These are phyloP conservation scores for Dactylis glomerata DNA, from an alignment of 176 grass and related monocot species.

Conservation along the genomic window DNA sequence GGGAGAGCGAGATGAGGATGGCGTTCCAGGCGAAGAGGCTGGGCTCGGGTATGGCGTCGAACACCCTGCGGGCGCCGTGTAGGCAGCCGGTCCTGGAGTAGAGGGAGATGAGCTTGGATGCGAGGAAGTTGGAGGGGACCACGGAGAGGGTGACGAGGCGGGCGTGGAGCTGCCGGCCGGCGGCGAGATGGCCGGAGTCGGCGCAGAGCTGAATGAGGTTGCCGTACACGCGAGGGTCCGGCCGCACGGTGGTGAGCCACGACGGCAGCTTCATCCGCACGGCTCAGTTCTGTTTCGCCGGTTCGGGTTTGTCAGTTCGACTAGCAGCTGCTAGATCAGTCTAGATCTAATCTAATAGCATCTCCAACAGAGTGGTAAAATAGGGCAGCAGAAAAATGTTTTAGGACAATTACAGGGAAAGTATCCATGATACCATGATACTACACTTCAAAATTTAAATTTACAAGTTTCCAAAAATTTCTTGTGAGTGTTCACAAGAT, in stretches of 20 bases:
- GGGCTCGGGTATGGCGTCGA: conserved; percentile 51
- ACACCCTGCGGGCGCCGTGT: conserved; percentile 51
- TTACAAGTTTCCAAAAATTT: no score
- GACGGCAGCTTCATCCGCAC: conserved; percentile 43
- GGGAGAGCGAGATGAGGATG: conserved; percentile 58
- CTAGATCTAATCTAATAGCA: no score
- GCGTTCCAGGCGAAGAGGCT: conserved; percentile 75
- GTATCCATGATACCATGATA: no score
- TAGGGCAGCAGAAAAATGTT: no score
- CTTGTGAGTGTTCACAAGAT: no score
- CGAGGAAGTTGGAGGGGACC: conserved; percentile 66
- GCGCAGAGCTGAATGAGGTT: conserved; percentile 59
- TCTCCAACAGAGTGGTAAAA: no score
- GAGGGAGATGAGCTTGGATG: conserved; percentile 66
- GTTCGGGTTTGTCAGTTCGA: not conserved
- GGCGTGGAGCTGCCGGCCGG: conserved; percentile 51
- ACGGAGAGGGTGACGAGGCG: conserved; percentile 44
- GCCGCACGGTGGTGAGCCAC: conserved; percentile 36
- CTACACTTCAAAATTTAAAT: no score
- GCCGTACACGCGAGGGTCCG: conserved; percentile 47
- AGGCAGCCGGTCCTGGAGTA: conserved; percentile 50
- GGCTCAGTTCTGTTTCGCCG: not conserved
- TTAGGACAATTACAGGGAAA: no score
- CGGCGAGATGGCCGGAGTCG: conserved; percentile 34
- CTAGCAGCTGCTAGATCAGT: no score